These are phyloP conservation scores for Gymnopilus junonius DNA, from an alignment of 768 basidiomycete species.

Conservation along the genomic window DNA sequence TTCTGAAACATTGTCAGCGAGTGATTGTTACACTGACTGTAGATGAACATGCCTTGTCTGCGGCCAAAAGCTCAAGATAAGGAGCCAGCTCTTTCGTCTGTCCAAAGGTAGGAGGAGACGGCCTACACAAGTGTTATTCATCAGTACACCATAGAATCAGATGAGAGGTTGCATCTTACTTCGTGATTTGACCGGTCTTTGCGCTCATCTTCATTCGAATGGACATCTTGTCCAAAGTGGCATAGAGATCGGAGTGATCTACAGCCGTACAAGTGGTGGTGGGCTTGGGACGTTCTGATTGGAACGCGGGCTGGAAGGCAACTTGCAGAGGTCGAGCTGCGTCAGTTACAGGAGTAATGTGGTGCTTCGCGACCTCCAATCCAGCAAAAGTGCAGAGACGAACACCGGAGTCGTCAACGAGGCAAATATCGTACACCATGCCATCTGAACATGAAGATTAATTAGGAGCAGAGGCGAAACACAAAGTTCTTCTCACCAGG, in stretches of 20 bases:
- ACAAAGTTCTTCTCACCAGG: conserved; percentile 23
- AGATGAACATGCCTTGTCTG: conserved; percentile 2
- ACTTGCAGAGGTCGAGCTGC: conserved; percentile 12
- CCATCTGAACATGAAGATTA: conserved; percentile 13
- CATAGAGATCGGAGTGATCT: conserved; percentile 10
- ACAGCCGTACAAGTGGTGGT: background rate
- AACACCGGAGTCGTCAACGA: conserved; percentile 29
- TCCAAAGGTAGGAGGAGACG: background rate
- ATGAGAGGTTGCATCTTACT: background rate
- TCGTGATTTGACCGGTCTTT: background rate
- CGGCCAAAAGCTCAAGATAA: conserved; percentile 1
- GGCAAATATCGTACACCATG: conserved; percentile 29
- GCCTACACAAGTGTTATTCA: background rate
- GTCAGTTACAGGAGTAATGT: conserved; percentile 17
- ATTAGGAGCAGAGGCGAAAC: background rate
- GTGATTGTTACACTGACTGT: no score
- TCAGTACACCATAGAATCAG: background rate
- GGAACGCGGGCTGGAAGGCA: conserved; percentile 12
- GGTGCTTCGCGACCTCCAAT: conserved; percentile 18
- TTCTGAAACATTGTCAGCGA: background rate
- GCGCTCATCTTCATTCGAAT: conserved; percentile 6
- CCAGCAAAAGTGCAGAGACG: conserved; percentile 20
- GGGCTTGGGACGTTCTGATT: background rate
- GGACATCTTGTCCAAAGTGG: conserved; percentile 13
- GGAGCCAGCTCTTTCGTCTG: conserved; percentile 2